Percentiles rank a stretch among this genome's conserved stretches.
phyloP scores from a whole-genome alignment of 345 rosid genomes.

The Angophora floribunda region DNA sequence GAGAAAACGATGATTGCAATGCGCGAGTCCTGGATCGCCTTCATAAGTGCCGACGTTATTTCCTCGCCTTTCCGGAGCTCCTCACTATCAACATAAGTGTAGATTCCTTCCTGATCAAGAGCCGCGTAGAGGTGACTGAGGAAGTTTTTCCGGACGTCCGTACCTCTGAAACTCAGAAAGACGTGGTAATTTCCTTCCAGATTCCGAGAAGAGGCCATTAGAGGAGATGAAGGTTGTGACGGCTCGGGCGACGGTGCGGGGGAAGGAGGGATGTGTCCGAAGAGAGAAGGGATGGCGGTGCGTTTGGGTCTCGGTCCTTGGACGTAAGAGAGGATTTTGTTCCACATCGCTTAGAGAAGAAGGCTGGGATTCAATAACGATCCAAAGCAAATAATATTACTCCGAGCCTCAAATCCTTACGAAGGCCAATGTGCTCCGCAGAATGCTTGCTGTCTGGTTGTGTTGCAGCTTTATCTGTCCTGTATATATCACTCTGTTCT shows the following conservation, averaged over 20 bases:
- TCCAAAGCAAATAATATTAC: too few species aligned
- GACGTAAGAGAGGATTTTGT: too few species aligned
- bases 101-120: not conserved
- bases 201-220: not conserved
- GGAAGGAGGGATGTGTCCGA: too few species aligned
- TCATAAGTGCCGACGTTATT: rapidly evolving
- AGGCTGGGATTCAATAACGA: too few species aligned
- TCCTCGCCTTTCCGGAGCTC: rapidly evolving
- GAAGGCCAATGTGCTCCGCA: not conserved
- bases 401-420: too few species aligned
- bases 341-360: too few species aligned
- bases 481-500: not conserved
- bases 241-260: too few species aligned
- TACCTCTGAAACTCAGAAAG: not conserved
- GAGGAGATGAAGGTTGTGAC: not conserved
- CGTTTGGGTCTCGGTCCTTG: too few species aligned
- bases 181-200: not conserved
- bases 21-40: not conserved
- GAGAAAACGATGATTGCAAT: not conserved
- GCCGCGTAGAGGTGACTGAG: not conserved
- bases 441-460: not conserved
- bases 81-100: not conserved
- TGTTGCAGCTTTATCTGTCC: not conserved
- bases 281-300: too few species aligned
- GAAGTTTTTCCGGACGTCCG: not conserved